These are phyloP conservation scores for Syzygium malaccense DNA, from an alignment of 441 rosid species.

Conservation along the genomic window DNA sequence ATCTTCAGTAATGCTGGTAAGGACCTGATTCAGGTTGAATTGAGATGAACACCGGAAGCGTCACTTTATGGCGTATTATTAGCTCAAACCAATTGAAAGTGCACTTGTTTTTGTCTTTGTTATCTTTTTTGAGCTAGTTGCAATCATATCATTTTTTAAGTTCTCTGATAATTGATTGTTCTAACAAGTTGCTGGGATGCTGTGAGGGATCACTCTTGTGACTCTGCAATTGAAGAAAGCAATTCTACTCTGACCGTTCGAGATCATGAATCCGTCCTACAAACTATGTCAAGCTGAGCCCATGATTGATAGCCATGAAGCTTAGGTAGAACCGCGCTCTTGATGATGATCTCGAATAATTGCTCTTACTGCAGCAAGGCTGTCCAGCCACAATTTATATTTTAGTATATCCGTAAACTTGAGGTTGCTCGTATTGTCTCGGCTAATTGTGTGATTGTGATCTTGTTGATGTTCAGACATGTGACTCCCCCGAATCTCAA, in stretches of 20 bases:
- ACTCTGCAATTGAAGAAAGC: not conserved
- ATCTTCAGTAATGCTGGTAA: not conserved
- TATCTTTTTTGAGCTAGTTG: not conserved
- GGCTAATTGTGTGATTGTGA: not conserved
- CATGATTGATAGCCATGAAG: not conserved
- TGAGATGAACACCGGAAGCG: not conserved
- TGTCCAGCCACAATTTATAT: fast-evolving
- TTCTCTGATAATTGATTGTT: too few species aligned
- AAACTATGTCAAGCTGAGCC: not conserved
- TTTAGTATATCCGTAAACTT: too few species aligned
- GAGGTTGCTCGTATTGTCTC: not conserved
- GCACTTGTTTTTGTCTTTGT: not conserved
- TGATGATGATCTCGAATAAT: not conserved
- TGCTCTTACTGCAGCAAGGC: fast-evolving
- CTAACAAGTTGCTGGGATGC: not conserved
- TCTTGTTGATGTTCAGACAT: too few species aligned
- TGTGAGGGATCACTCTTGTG: not conserved
- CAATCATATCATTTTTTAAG: too few species aligned
- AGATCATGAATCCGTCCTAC: not conserved
- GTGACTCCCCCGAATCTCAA: too few species aligned
- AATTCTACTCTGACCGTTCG: not conserved
- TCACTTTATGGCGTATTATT: not conserved
- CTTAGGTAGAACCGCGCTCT: not conserved
- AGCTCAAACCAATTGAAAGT: too few species aligned
- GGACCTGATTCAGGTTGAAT: not conserved